Conservation (phyloP, 805 yeast genomes). For the Metschnikowia amazonensis region DNA sequence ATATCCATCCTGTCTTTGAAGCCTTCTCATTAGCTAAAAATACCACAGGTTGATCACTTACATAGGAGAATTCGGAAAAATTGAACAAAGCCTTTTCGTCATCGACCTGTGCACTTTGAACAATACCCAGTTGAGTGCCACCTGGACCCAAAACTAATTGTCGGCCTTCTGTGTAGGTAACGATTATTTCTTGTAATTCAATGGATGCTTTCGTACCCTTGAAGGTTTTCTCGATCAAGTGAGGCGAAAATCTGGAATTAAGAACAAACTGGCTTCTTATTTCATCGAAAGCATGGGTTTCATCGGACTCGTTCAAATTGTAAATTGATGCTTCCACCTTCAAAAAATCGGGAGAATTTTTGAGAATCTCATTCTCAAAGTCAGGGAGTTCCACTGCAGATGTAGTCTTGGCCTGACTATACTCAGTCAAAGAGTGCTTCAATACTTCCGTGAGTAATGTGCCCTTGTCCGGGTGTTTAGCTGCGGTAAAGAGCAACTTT, state of each 20-base stretch:
- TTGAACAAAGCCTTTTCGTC: conserved; percentile 6
- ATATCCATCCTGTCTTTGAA: conserved; percentile 23
- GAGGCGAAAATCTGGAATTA: neutral
- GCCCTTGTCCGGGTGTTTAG: neutral
- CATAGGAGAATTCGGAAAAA: conserved; percentile 4
- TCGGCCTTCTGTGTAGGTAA: neutral
- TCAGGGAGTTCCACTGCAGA: neutral
- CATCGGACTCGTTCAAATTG: conserved; percentile 11
- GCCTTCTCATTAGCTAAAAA: conserved; percentile 23
- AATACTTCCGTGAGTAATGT: neutral
- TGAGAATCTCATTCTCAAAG: neutral
- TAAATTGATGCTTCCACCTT: conserved; percentile 18
- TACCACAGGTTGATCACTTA: conserved; percentile 9
- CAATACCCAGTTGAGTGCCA: conserved; percentile 4
- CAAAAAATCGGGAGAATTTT: conserved; percentile 1
- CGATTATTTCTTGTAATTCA: neutral
- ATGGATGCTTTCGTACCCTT: neutral
- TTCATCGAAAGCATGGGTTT: conserved; percentile 18
- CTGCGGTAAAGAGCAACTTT: neutral
- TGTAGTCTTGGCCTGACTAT: neutral
- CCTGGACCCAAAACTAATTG: neutral
- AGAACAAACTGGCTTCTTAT: conserved; percentile 16
- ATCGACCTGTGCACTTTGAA: conserved; percentile 5
- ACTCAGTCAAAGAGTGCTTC: conserved; percentile 1
- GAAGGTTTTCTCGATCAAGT: neutral